Evolutionary conservation across 768 basidiomycete genomes (phyloP), one percentile per base, ranked within the genome.

Genomic region (Amanita pallidorosea): DNA sequence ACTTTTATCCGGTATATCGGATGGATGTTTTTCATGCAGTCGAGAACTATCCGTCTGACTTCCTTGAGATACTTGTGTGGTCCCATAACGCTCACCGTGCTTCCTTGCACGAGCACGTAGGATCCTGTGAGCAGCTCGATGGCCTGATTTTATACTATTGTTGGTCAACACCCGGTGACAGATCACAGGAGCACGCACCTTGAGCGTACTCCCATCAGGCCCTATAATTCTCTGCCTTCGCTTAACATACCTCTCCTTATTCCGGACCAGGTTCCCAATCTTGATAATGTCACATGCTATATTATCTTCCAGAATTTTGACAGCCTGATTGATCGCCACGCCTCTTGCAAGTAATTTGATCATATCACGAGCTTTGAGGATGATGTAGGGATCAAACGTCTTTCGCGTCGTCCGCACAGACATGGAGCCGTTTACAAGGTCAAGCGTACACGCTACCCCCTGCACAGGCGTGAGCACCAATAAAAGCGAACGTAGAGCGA

Each of bases 11-110:
- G 84, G 64, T 99, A 99, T 62, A 99, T 98, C 1, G 96, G 96
- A 62, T 99, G 96, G 49, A 98, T 87, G 63, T 99, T 99, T 70
- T 86, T 93, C 96, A 99, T 98, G 71, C 96, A 99, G 62, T 99
- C 96, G 37, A 97, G 66, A n/a, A 99, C 80, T 55, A 98, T 97
- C 58, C 94, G 70, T 52, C 96, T 77, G 9, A 99, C 95, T 67
- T 99, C 96, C 65, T 97, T 98, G 17, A 99, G 72, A 0, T 86
- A 85, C 61, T 95, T 96, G 71, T 87, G 88, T 0, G 92, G 86
- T 3, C 96, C 96, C 93, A 98, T 98, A 11, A 91, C 93, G 46
- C 93, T 91, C 51, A 99, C 96, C 1, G 96, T 99, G 65, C 80
- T 98, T 55, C 96, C 96, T 72, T 98, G 96, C 2, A 99, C 96